phyloP scores from a whole-genome alignment of 2,329 filamentous ascomycete species.

The Penicillium sumatraense region DNA sequence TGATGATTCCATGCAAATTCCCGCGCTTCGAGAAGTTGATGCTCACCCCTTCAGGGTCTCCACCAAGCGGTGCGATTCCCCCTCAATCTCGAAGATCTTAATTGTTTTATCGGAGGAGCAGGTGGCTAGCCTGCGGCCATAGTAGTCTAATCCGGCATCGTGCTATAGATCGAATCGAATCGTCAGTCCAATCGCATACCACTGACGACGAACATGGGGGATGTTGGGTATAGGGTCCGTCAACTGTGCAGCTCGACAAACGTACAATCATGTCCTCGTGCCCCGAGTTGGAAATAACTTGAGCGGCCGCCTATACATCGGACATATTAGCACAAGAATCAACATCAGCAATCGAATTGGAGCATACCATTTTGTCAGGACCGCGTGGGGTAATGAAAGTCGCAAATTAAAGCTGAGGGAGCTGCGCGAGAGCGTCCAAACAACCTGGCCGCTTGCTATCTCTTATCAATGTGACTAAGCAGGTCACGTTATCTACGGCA shows the following conservation, averaged over 20 bases:
- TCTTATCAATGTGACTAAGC: conserved; percentile 30
- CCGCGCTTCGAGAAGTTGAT: neutral
- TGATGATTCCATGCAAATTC: neutral
- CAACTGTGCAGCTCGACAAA: conserved; percentile 40
- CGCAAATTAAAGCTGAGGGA: conserved; percentile 16
- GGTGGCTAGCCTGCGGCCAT: conserved; percentile 91
- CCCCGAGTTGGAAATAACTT: conserved; percentile 81
- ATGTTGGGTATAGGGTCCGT: neutral
- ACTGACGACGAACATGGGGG: neutral
- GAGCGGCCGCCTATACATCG: conserved; percentile 58
- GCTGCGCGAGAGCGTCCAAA: conserved; percentile 23
- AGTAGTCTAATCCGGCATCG: conserved; percentile 98
- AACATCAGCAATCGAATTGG: neutral
- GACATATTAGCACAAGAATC: conserved; percentile 17
- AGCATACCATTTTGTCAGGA: conserved; percentile 30
- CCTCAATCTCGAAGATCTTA: conserved; percentile 98
- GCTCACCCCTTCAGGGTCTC: conserved; percentile 91
- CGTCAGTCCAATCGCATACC: conserved; percentile 10
- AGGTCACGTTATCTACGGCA: conserved; percentile 22
- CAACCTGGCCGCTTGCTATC: conserved; percentile 32
- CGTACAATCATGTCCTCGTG: conserved; percentile 99
- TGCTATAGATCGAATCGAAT: conserved; percentile 60
- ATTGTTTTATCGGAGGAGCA: conserved; percentile 98
- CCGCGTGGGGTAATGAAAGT: conserved; percentile 15
- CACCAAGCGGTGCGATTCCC: conserved; percentile 83